Percentiles rank a stretch among this genome's conserved stretches.
phyloP scores from a whole-genome alignment of 2,329 filamentous ascomycete species.

The Thelonectria rubi region DNA sequence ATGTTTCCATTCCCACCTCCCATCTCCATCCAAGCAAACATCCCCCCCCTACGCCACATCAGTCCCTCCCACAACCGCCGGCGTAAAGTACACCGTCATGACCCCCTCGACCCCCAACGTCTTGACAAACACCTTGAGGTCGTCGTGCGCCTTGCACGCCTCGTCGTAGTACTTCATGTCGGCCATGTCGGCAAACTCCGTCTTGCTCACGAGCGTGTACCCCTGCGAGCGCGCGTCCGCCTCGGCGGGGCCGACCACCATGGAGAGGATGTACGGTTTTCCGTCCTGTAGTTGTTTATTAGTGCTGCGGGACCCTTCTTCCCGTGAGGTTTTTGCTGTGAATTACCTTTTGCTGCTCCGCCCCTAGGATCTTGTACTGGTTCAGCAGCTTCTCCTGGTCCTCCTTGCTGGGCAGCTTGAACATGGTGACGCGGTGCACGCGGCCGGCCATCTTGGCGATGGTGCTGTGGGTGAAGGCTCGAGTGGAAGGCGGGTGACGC shows the following conservation, averaged over 20 bases:
- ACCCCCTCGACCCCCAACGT: constrained; percentile 48
- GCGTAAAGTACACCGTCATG: constrained; percentile 54
- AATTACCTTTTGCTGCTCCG: constrained; percentile 54
- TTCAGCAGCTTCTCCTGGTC: constrained; percentile 56
- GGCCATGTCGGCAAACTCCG: constrained; percentile 69
- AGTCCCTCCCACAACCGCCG: constrained; percentile 41
- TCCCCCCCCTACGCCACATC: constrained; percentile 13
- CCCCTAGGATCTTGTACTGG: constrained; percentile 54
- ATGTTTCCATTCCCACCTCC: constrained; percentile 1
- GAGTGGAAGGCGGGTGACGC: constrained; percentile 9
- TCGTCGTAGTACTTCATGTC: constrained; percentile 78
- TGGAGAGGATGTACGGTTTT: constrained; percentile 73
- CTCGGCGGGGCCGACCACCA: constrained; percentile 62
- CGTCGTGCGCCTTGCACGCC: constrained; percentile 54
- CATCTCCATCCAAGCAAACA: too few relatives aligned
- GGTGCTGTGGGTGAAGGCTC: constrained; percentile 16
- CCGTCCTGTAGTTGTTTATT: constrained; percentile 62
- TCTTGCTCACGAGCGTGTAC: constrained; percentile 71
- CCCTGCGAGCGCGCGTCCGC: constrained; percentile 70
- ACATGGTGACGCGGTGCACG: constrained; percentile 61
- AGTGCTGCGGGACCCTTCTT: too few relatives aligned
- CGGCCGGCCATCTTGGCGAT: constrained; percentile 51
- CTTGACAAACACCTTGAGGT: constrained; percentile 50
- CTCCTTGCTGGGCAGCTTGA: constrained; percentile 59
- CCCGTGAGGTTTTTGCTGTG: too few relatives aligned